Base-by-base conservation (phyloP, 148 eudicot genomes). In the Spergularia bocconei region DNA sequence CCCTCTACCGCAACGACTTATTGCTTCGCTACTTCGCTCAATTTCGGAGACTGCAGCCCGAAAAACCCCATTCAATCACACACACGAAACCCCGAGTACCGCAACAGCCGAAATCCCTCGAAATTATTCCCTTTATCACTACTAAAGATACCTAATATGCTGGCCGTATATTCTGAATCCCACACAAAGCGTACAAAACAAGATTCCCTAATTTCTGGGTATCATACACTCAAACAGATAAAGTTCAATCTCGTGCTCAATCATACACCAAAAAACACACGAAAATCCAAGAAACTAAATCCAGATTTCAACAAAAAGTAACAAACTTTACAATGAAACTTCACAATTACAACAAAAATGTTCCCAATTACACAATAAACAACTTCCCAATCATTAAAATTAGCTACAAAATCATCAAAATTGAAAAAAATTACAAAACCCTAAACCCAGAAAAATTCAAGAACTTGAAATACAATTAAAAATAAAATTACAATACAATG, bases 371-470 rank as follows among this genome's bases (percentile, higher is more conserved):
- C 63, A 13, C 41, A 25, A 44, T 10, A 52, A 70, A 67, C 11
- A 61, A 63, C 5, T 25, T 9, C 44, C 7, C 6, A 47, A 13
- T 4, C 38, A 59, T 16, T 7, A 6, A 11, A 67, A 25, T 33
- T 33, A 33, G 47, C 29, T 7, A 38, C 54, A 13, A 50, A 53
- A 13, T 13, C 48, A 57, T 21, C 33, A 55, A 57, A 14, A 63
- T 1, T 54, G 25, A 39, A 19, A 20, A 56, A 7, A 29, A 29
- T 29, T 4, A 29, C 52, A 63, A 72, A 79, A 79, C 81, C 77
- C 77, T 57, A 73, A 80, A 64, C 72, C 75, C 79, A 50, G 21
- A 19, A 65, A 69, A 63, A 29, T 33, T 20, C 16, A 70, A 76
- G 14, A 55, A 66, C 50, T 11, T 55, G 13, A 33, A 50, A 12